Evolutionary conservation across 1,139 yeast species (phyloP).

Genomic region (Diutina rugosa): DNA sequence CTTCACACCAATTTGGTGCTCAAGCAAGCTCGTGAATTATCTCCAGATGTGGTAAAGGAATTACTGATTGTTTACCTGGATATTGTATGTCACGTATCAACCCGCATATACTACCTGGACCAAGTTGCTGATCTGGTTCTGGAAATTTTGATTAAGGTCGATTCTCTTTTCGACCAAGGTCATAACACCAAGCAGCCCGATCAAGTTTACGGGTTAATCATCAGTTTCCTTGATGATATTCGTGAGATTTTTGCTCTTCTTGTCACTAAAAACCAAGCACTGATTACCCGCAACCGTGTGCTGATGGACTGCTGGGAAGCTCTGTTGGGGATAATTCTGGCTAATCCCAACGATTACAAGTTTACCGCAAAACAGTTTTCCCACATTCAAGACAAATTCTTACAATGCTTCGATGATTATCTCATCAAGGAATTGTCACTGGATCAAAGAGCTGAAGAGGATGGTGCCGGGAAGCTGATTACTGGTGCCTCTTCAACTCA

Average conservation of each 20-base stretch:
- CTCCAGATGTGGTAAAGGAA: slow-evolving; percentile 12
- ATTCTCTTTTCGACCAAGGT: slow-evolving; percentile 16
- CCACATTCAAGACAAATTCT: slow-evolving; percentile 19
- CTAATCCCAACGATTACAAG: background rate
- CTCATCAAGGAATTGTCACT: slow-evolving; percentile 18
- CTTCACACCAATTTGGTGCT: slow-evolving; percentile 41
- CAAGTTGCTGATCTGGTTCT: slow-evolving; percentile 68
- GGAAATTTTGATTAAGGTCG: slow-evolving; percentile 35
- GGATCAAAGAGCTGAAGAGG: background rate
- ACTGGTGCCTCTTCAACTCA: background rate
- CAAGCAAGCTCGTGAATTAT: slow-evolving; percentile 12
- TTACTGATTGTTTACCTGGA: slow-evolving; percentile 23
- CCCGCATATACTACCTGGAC: slow-evolving; percentile 66
- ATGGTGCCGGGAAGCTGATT: background rate
- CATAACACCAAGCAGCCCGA: slow-evolving; percentile 6
- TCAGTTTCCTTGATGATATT: slow-evolving; percentile 20
- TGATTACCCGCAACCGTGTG: slow-evolving; percentile 27
- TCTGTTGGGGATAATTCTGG: slow-evolving; percentile 13
- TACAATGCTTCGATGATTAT: slow-evolving; percentile 21
- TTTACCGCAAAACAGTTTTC: slow-evolving; percentile 13
- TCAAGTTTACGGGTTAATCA: slow-evolving; percentile 14
- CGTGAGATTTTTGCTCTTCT: slow-evolving; percentile 19
- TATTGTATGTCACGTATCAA: slow-evolving; percentile 50
- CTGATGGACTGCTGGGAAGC: slow-evolving; percentile 33
- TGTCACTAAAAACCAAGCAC: slow-evolving; percentile 15